Base-by-base conservation (phyloP, 768 basidiomycete species). In the Hydnomerulius pinastri region DNA sequence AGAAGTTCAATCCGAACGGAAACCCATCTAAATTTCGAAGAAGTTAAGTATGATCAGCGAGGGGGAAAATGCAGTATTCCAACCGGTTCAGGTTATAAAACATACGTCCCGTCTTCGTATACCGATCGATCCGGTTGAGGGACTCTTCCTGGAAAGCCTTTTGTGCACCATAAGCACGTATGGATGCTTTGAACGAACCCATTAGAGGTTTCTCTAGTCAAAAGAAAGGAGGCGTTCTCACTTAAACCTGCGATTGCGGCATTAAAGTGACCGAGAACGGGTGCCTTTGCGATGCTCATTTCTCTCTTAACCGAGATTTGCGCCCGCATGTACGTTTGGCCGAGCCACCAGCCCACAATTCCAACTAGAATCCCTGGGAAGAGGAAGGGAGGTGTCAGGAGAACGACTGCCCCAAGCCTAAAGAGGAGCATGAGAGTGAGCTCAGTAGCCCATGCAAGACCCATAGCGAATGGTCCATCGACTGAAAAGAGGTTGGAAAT, bases 131-230 rank as follows among this genome's bases (percentile, higher is more conserved):
- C 3, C 77, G 69, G 29, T 60, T 54, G 43, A 75, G 62, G 8
- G 77, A 73, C 55, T 80, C 72, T 48, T 33, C 35, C 50, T 61
- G 73, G 63, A 70, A 80, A n/a, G n/a, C n/a, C n/a, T n/a, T n/a
- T n/a, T n/a, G n/a, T n/a, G n/a, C n/a, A n/a, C n/a, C n/a, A n/a
- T 80, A 84, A 1, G 82, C 82, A 8, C 82, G 71, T 32, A 84
- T 81, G 2, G 78, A 78, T 4, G 68, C 56, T 57, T 27, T 17
- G 20, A 29, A 39, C 17, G 10, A 29, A 21, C 10, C 6, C 20
- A 63, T 72, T 60, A 56, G 12, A 13, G 20, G 8, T 13, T 17
- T 15, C 10, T 10, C 45, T 33, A 23, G 30, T 17, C 13, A 38
- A 2, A 10, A 18, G 1, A 20, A 28, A 44, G 17, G 8, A 38